phyloP scores from a whole-genome alignment of 371 early-diverging fungal species.

The Mortierella sp. region DNA sequence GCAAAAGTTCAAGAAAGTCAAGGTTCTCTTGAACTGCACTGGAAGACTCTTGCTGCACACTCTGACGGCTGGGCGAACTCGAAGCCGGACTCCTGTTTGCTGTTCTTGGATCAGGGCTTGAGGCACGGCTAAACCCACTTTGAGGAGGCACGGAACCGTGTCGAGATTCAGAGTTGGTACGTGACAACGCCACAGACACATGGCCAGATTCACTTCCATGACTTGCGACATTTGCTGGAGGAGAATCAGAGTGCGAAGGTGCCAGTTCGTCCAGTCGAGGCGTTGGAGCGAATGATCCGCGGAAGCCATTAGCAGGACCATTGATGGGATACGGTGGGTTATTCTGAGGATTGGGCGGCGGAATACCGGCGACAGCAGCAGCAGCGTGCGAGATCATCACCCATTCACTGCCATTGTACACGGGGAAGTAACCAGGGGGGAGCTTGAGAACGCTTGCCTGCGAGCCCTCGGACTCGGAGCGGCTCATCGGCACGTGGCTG shows the following conservation, averaged over 20 bases:
- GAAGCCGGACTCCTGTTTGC: slow-evolving; percentile 28
- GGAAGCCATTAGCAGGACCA: slow-evolving; percentile 3
- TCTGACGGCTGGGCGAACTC: slow-evolving; percentile 28
- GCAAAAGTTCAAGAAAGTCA: slow-evolving; percentile 43
- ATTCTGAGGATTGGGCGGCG: slow-evolving; percentile 32
- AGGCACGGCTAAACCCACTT: slow-evolving; percentile 24
- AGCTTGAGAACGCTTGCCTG: slow-evolving; percentile 41
- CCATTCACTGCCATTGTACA: slow-evolving; percentile 49
- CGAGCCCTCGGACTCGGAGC: slow-evolving; percentile 31
- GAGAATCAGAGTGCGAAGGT: slow-evolving; percentile 13
- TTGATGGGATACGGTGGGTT: slow-evolving; percentile 26
- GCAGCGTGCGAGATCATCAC: slow-evolving; percentile 44
- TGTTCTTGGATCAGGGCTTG: slow-evolving; percentile 28
- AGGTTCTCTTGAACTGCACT: slow-evolving; percentile 33
- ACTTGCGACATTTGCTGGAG: slow-evolving; percentile 21
- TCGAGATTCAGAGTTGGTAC: slow-evolving; percentile 39
- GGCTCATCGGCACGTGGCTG: slow-evolving; percentile 24
- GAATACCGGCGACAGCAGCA: slow-evolving; percentile 36
- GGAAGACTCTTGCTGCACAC: slow-evolving; percentile 19
- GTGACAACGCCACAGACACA: slow-evolving; percentile 8
- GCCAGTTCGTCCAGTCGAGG: slow-evolving; percentile 23
- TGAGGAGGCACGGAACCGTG: slow-evolving; percentile 31
- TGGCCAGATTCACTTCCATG: slow-evolving; percentile 31
- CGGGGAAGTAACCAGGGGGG: slow-evolving; percentile 48
- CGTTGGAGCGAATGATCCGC: slow-evolving; percentile 15